These are phyloP conservation scores for Dendrostoma leiphaemia DNA, from an alignment of 2,329 filamentous ascomycete species.

Conservation along the genomic window DNA sequence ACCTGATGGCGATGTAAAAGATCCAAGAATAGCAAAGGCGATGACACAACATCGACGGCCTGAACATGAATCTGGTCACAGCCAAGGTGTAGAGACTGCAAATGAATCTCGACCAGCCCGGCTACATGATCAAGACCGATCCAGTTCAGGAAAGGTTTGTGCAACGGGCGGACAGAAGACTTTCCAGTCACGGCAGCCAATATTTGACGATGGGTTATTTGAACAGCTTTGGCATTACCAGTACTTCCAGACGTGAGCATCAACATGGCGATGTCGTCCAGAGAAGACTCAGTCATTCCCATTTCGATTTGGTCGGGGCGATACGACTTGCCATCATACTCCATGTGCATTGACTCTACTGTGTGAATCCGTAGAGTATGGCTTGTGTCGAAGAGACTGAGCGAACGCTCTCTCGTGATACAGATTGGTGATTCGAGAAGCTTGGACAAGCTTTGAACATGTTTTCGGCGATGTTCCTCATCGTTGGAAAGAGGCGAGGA, in stretches of 20 bases:
- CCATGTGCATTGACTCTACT: no score
- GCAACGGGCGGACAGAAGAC: slow-evolving; percentile 21
- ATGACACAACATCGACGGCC: slow-evolving; percentile 37
- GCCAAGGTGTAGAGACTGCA: slow-evolving; percentile 42
- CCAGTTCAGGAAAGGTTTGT: slow-evolving; percentile 44
- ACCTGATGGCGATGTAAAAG: slow-evolving; percentile 39
- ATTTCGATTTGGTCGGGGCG: no score
- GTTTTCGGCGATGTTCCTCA: slow-evolving; percentile 18
- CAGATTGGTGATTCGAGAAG: background rate
- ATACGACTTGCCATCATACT: no score
- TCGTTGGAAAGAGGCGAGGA: slow-evolving; percentile 22
- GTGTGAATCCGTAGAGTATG: background rate
- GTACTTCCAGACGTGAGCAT: slow-evolving; percentile 55
- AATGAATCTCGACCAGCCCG: slow-evolving; percentile 48
- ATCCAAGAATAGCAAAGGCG: slow-evolving; percentile 37
- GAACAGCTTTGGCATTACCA: slow-evolving; percentile 49
- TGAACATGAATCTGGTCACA: slow-evolving; percentile 45
- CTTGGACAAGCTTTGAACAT: slow-evolving; percentile 6
- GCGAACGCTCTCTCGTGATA: background rate
- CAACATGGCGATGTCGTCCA: slow-evolving; percentile 36
- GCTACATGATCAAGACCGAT: slow-evolving; percentile 54
- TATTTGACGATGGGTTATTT: slow-evolving; percentile 41
- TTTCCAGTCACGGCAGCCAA: slow-evolving; percentile 41
- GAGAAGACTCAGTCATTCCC: no score
- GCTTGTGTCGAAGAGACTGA: background rate